Conservation (phyloP, 306 rosid genomes). For the Sechiopsis laciniata region DNA sequence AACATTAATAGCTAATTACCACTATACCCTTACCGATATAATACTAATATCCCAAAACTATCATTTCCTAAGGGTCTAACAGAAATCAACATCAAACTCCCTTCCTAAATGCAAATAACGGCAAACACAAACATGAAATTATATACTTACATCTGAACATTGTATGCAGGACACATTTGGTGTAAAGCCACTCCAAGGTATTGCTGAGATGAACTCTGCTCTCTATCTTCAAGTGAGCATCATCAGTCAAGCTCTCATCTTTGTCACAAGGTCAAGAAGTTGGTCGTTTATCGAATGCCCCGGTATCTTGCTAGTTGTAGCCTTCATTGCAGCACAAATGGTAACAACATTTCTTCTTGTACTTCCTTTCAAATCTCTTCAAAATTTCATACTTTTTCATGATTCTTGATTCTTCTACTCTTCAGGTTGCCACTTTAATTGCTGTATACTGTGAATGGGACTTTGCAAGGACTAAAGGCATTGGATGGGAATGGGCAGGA, state of each 20-base stretch:
- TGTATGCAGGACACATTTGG: constrained; percentile 33
- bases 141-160: neutral
- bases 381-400: neutral
- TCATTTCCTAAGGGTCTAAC: too few species aligned
- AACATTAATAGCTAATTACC: too few species aligned
- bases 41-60: too few species aligned
- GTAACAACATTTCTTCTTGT: constrained; percentile 24
- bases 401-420: neutral
- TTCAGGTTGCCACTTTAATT: constrained; percentile 49
- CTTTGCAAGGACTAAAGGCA: constrained; percentile 65
- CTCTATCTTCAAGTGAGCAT: constrained; percentile 94
- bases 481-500: constrained; percentile 94
- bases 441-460: constrained; percentile 73
- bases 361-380: neutral
- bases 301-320: constrained; percentile 48
- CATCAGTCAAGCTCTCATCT: constrained; percentile 86
- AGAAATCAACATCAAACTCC: neutral
- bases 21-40: too few species aligned
- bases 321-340: constrained; percentile 82
- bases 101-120: neutral
- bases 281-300: constrained; percentile 82
- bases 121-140: neutral
- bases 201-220: constrained; percentile 59
- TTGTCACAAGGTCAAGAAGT: constrained; percentile 83
- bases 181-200: constrained; percentile 34